Percentiles rank a stretch among this genome's conserved stretches.
phyloP scores from a whole-genome alignment of 306 rosid genomes.

The Cucumis cinereus region DNA sequence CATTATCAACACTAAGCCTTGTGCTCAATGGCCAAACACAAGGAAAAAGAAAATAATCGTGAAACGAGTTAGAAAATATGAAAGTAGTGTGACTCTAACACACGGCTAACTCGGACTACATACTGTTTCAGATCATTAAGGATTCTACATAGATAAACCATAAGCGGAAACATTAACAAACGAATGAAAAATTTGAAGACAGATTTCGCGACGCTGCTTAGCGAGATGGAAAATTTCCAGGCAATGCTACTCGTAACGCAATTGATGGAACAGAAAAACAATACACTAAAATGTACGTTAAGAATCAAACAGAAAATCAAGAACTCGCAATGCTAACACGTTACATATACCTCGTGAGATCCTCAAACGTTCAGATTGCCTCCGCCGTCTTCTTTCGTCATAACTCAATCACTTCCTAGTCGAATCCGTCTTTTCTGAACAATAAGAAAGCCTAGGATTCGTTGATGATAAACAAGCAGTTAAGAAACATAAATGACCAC shows the following conservation, averaged over 20 bases:
- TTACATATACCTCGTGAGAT: conserved; percentile 52
- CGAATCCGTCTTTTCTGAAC: conserved; percentile 48
- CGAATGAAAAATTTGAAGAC: background rate
- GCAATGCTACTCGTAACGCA: background rate
- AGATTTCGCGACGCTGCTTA: background rate
- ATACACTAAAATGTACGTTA: background rate
- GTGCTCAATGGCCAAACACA: too few species aligned
- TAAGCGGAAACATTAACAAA: background rate
- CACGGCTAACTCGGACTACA: too few species aligned
- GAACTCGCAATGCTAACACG: conserved; percentile 77
- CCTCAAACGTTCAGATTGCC: conserved; percentile 66
- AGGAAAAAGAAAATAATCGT: too few species aligned
- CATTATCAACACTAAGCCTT: too few species aligned
- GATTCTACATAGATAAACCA: too few species aligned
- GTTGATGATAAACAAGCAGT: background rate
- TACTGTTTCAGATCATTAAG: too few species aligned
- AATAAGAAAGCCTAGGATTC: background rate
- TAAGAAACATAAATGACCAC: background rate
- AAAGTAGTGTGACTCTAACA: too few species aligned
- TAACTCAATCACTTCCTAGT: conserved; percentile 56
- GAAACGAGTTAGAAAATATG: too few species aligned
- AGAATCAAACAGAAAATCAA: background rate
- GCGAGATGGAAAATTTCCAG: background rate
- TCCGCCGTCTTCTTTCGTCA: conserved; percentile 88
- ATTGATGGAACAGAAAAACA: background rate